These are phyloP conservation scores for Medicago ruthenica DNA, from an alignment of 306 rosid species.

Conservation along the genomic window DNA sequence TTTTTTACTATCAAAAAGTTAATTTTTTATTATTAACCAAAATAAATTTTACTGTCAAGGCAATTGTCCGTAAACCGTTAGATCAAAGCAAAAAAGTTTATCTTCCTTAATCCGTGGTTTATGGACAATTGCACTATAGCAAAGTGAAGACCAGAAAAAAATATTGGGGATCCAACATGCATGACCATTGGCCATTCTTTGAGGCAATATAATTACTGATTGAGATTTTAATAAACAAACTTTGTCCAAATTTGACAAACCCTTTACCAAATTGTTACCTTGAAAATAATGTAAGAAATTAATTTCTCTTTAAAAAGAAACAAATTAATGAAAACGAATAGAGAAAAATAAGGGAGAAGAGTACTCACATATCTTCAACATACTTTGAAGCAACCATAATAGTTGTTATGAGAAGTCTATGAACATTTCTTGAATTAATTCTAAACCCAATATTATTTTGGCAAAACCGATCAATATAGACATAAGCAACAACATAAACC, in stretches of 20 bases:
- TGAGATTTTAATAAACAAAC: slow-evolving; percentile 29
- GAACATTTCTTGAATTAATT: slow-evolving; percentile 75
- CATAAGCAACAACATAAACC: slow-evolving; percentile 89
- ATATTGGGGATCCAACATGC: slow-evolving; percentile 37
- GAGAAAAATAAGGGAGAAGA: background rate
- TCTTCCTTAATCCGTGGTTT: background rate
- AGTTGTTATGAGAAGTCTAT: slow-evolving; percentile 85
- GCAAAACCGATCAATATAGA: slow-evolving; percentile 87
- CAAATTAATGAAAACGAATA: background rate
- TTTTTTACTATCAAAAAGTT: no score
- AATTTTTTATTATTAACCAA: background rate
- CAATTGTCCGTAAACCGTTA: background rate
- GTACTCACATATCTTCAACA: slow-evolving; percentile 90
- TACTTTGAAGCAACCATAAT: slow-evolving; percentile 96
- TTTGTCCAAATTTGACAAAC: slow-evolving; percentile 39
- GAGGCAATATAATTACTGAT: slow-evolving; percentile 36
- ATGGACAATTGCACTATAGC: background rate
- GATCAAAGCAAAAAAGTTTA: no score
- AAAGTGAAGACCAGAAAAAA: background rate
- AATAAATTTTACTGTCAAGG: background rate
- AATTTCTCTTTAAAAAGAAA: background rate
- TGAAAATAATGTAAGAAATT: background rate
- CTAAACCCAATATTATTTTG: slow-evolving; percentile 69
- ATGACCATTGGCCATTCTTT: slow-evolving; percentile 33
- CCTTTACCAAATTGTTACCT: slow-evolving; percentile 20